Evolutionary conservation across 2,329 filamentous ascomycete genomes (phyloP), one percentile per base, ranked within the genome.

Genomic region (Botrytis sinoallii): DNA sequence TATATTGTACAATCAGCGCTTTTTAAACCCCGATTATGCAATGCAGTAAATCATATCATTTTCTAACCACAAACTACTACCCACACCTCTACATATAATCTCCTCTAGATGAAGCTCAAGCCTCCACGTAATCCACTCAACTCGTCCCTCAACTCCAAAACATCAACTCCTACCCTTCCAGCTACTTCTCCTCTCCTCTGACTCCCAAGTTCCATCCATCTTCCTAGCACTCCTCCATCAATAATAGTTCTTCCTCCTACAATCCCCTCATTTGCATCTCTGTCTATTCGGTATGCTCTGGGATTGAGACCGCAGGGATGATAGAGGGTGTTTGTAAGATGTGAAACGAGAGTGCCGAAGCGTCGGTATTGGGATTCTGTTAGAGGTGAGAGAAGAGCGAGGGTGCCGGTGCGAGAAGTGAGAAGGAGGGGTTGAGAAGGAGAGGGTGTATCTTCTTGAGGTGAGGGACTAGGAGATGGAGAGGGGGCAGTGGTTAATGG

Each of bases 261-360:
- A 32, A 85, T 79, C 3, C 77, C 77, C 44, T 80, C 81, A 10
- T 75, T 76, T 9, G 86, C 88, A 77, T 84, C 88, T 73, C 85
- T 86, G 69, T 90, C 89, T 1, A 90, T 85, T 22, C 96, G 88
- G 83, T 95, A 93, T 0, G 91, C 93, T 72, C 92, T 90, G 3
- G 94, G 92, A 82, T 98, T 98, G 68, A 98, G 85, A 0, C 93
- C 94, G 12, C 91, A 93, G 7, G 92, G 85, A 76, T 94, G 91
- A 61, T 93, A 90, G 12, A 98, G 87, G 0, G 91, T 90, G 48
- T 90, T 93, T 14, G 91, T 86, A 1, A 99, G 86, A 80, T 97
- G 94, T 6, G 91, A 92, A 65, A 95, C 89, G 6, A 99, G 86
- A 2, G 93, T 93, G 6, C 91, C 91, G 5, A 99, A 87, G 0